A percentile compares a stretch with the other conserved stretches of the same genome.
Evolutionary conservation across 768 basidiomycete species (phyloP).

Genomic region (Boletales sp.): DNA sequence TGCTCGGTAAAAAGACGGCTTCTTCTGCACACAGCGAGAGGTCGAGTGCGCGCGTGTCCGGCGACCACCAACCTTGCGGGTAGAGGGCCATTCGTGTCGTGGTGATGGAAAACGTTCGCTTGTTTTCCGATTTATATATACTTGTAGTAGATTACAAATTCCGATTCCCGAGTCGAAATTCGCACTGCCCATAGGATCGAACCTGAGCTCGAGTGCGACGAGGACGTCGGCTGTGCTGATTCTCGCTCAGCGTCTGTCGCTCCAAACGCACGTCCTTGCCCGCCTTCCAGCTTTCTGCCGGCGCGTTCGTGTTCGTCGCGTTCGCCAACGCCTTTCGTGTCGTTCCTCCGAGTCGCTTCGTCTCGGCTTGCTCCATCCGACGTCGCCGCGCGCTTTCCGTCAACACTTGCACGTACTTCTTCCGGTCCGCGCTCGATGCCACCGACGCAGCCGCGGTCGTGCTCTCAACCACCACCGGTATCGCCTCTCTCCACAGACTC

Average conservation of each 20-base stretch:
- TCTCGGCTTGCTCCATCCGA: conserved; percentile 4
- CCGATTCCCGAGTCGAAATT: not conserved
- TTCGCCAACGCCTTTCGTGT: conserved; percentile 8
- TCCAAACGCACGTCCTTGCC: not conserved
- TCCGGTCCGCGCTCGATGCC: not conserved
- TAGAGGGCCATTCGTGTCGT: not conserved
- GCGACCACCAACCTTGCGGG: not conserved
- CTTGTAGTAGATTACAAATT: too few species aligned
- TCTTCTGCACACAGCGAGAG: conserved; percentile 39
- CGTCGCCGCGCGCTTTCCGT: conserved; percentile 19
- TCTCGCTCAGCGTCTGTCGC: conserved; percentile 8
- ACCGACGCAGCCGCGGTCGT: too few species aligned
- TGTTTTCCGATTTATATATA: too few species aligned
- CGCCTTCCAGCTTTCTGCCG: too few species aligned
- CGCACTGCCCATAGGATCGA: conserved; percentile 13
- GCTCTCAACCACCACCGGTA: not conserved
- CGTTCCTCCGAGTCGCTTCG: conserved; percentile 1
- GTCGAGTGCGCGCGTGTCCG: not conserved
- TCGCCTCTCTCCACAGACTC: too few species aligned
- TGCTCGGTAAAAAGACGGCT: conserved; percentile 54
- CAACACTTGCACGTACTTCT: conserved; percentile 19
- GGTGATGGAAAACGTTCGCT: too few species aligned
- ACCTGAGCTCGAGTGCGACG: conserved; percentile 8
- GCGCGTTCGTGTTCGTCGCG: conserved; percentile 12
- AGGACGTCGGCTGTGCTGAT: not conserved